Evolutionary conservation across 805 yeast species (phyloP).

Genomic region (Candida tammaniensis): DNA sequence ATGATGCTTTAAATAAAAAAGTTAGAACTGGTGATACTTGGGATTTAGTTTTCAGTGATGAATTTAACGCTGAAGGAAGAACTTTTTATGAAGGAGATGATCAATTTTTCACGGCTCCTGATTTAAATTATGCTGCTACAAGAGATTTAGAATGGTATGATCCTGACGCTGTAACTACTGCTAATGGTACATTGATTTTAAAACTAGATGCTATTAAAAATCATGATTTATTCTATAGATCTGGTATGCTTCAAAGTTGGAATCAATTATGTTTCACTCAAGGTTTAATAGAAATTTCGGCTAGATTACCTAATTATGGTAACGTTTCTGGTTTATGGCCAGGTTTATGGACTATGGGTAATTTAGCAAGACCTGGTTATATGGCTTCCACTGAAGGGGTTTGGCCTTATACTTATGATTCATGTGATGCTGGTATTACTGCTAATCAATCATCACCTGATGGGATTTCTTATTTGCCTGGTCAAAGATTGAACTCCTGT

Average conservation of each 20-base stretch:
- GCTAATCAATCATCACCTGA: conserved; percentile 41
- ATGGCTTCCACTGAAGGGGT: conserved; percentile 37
- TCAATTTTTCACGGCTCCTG: conserved; percentile 42
- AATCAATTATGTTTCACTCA: conserved; percentile 37
- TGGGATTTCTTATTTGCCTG: conserved; percentile 40
- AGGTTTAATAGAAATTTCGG: conserved; percentile 31
- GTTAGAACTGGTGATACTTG: conserved; percentile 28
- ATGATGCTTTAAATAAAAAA: conserved; percentile 22
- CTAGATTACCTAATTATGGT: conserved; percentile 35
- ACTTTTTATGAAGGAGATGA: conserved; percentile 45
- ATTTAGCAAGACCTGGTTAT: conserved; percentile 39
- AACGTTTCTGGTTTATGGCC: conserved; percentile 40
- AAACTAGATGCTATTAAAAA: conserved; percentile 39
- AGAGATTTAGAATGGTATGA: conserved; percentile 44
- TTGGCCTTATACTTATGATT: conserved; percentile 40
- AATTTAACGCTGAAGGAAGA: conserved; percentile 42
- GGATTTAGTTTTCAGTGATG: conserved; percentile 40
- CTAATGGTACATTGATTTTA: conserved; percentile 33
- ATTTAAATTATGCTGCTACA: conserved; percentile 41
- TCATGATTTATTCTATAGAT: conserved; percentile 34
- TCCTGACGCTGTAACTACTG: conserved; percentile 42
- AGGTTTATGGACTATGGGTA: conserved; percentile 42
- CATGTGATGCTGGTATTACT: conserved; percentile 41
- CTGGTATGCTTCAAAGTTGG: conserved; percentile 42
- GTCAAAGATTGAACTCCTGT: conserved; percentile 33